These are phyloP conservation scores for Aspergillus persii DNA, from an alignment of 2,329 filamentous ascomycete species.

Conservation along the genomic window DNA sequence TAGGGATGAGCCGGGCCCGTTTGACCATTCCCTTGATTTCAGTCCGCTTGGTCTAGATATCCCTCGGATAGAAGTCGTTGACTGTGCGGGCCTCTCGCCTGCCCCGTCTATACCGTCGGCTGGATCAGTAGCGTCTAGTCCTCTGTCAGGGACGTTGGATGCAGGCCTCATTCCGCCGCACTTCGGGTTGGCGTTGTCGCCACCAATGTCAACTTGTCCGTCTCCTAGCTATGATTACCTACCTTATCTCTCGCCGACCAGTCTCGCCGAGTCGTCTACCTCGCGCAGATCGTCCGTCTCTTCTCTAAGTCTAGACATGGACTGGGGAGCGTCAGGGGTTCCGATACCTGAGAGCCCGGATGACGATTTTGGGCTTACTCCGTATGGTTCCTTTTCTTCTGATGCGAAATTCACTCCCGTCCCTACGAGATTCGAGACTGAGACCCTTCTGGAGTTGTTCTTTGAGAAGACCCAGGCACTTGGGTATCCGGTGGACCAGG, in stretches of 20 bases:
- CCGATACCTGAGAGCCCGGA: neutral
- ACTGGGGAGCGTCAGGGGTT: neutral
- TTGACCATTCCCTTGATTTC: neutral
- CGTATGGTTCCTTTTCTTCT: neutral
- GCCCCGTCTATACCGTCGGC: constrained; percentile 5
- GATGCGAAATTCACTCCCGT: neutral
- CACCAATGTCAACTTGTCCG: constrained; percentile 8
- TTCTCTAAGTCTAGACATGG: constrained; percentile 6
- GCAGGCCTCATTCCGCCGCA: neutral
- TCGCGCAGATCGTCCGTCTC: constrained; percentile 15
- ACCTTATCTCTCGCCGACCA: constrained; percentile 5
- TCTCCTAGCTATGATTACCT: constrained; percentile 6
- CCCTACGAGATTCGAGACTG: constrained; percentile 6
- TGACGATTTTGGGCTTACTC: neutral
- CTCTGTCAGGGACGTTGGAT: neutral
- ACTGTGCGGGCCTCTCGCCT: constrained; percentile 4
- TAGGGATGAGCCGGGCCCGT: neutral
- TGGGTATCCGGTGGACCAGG: constrained; percentile 4
- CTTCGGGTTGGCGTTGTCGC: neutral
- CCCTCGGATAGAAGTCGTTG: constrained; percentile 13
- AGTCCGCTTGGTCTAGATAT: constrained; percentile 6
- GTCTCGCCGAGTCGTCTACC: neutral
- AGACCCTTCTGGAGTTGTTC: constrained; percentile 11
- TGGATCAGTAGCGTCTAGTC: neutral
- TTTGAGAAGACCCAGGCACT: neutral